These are phyloP conservation scores for Fusarium tjaetaba DNA, from an alignment of 2,329 filamentous ascomycete species.

Conservation along the genomic window DNA sequence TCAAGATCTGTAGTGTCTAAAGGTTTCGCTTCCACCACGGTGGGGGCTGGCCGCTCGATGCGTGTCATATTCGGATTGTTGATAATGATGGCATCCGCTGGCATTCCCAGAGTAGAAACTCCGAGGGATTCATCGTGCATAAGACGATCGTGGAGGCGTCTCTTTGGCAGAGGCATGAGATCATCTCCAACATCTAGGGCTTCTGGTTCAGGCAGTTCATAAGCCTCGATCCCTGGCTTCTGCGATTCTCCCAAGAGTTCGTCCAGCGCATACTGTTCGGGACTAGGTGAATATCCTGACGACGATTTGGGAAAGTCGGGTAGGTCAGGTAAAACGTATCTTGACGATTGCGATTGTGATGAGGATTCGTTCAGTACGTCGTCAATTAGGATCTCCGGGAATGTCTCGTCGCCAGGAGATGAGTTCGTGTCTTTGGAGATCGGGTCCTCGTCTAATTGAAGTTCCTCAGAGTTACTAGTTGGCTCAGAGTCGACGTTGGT, in stretches of 20 bases:
- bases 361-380: not conserved
- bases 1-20: constrained; percentile 33
- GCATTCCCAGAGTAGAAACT: constrained; percentile 48
- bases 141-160: constrained; percentile 40
- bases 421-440: not conserved
- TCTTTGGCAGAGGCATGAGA: not conserved
- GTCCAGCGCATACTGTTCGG: not conserved
- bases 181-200: not conserved
- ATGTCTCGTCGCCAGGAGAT: not conserved
- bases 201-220: constrained; percentile 8
- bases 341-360: not conserved
- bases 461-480: not conserved
- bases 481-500: not conserved
- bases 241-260: not conserved
- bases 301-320: not conserved
- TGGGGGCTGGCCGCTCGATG: constrained; percentile 18
- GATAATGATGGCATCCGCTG: constrained; percentile 59
- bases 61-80: constrained; percentile 50
- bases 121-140: constrained; percentile 46
- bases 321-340: not conserved
- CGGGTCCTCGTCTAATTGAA: not conserved
- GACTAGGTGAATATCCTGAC: not conserved
- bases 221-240: not conserved
- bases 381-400: not conserved
- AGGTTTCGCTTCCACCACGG: constrained; percentile 33